These are phyloP conservation scores for Camelina sativa DNA, from an alignment of 345 rosid genomes.

Conservation along the genomic window DNA sequence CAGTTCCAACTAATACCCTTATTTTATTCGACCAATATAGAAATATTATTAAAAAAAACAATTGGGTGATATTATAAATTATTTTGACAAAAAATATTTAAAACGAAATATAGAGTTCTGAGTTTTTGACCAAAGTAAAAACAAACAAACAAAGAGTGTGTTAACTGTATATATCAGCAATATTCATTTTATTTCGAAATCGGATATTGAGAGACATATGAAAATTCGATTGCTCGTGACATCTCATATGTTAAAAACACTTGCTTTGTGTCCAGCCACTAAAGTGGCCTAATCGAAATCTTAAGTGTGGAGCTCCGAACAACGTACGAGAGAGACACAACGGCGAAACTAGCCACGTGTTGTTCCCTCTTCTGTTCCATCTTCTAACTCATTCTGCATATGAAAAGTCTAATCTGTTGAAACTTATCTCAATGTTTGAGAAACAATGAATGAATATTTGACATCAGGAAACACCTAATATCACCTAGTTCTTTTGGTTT, in stretches of 20 bases:
- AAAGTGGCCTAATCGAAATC: constrained; percentile 4
- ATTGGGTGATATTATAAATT: background rate
- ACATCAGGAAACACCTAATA: constrained; percentile 25
- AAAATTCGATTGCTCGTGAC: too few relatives aligned
- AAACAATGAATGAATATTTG: background rate
- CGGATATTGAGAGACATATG: too few relatives aligned
- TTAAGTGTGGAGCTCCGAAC: constrained; percentile 31
- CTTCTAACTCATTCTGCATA: background rate
- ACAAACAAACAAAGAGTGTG: background rate
- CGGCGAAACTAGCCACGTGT: constrained; percentile 32
- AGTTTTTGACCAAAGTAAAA: background rate
- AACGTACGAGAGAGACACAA: constrained; percentile 46
- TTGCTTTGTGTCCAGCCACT: too few relatives aligned
- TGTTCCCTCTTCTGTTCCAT: background rate
- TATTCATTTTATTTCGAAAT: too few relatives aligned
- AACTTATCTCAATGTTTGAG: background rate
- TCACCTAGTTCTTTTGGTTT: constrained; percentile 11
- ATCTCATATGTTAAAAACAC: too few relatives aligned
- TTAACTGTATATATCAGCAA: too few relatives aligned
- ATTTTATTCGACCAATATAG: constrained; percentile 3
- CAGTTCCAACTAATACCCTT: constrained; percentile 36
- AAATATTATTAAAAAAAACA: background rate
- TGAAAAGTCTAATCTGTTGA: background rate
- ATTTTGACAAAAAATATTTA: background rate
- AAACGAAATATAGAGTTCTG: background rate